A percentile compares a stretch with the other conserved stretches of the same genome.
phyloP scores from a whole-genome alignment of 2,329 filamentous ascomycete genomes.

The Dothideomycetes sp. region DNA sequence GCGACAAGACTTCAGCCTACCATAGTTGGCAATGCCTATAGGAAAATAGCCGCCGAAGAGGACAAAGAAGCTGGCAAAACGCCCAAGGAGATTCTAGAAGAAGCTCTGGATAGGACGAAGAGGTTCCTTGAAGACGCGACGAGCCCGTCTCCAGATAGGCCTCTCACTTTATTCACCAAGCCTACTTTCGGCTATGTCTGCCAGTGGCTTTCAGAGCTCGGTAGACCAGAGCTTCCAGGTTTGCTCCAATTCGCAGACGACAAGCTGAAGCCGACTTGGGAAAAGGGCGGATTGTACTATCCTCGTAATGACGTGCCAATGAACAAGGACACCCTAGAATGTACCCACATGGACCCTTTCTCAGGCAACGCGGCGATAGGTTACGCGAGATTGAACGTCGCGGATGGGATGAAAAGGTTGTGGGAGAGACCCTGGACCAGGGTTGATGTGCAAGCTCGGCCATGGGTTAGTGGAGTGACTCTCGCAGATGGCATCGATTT shows the following conservation, averaged over 20 bases:
- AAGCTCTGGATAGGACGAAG: too few species aligned
- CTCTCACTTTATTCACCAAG: conserved; percentile 3
- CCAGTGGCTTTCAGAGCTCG: conserved; percentile 26
- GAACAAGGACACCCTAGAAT: conserved; percentile 16
- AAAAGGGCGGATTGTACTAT: conserved; percentile 26
- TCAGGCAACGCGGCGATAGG: conserved; percentile 26
- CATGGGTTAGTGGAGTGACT: conserved; percentile 17
- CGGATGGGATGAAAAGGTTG: conserved; percentile 25
- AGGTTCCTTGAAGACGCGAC: too few species aligned
- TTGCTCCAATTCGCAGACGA: conserved; percentile 20
- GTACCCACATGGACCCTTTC: conserved; percentile 23
- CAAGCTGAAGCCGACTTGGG: conserved; percentile 20
- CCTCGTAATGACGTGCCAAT: conserved; percentile 15
- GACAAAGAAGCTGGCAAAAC: not conserved
- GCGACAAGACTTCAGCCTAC: not conserved
- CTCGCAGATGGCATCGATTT: conserved; percentile 16
- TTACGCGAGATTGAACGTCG: conserved; percentile 26
- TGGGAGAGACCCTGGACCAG: conserved; percentile 22
- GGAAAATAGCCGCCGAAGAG: not conserved
- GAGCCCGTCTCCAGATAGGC: not conserved
- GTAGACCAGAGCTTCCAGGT: conserved; percentile 12
- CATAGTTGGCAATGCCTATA: not conserved
- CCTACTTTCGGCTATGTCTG: conserved; percentile 20
- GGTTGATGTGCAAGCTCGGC: conserved; percentile 18
- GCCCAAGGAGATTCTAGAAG: not conserved